Evolutionary conservation across 345 rosid genomes (phyloP), one percentile per base, ranked within the genome.

Genomic region (Crucihimalaya himalaica): DNA sequence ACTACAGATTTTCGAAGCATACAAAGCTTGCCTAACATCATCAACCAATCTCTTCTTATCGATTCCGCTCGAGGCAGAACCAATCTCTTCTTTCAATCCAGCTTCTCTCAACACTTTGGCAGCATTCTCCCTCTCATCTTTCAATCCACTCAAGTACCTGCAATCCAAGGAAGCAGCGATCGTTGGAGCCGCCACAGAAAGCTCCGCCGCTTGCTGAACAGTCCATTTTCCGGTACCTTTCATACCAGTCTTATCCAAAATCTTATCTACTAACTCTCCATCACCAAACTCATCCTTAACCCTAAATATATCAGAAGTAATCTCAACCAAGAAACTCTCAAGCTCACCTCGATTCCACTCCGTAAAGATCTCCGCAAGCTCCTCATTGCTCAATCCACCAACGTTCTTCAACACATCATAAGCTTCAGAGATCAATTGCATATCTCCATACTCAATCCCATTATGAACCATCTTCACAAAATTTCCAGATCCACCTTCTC

Each of bases 191-290:
- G 97, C 99, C 25, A 92, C 94, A n/a, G 97, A 92, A 23, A 94
- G 88, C 85, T 94, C 97, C 0, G 98, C 97, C 2, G 98, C 97
- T 72, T 92, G 97, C 80, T 94, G 98, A 9, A 94, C 97, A 0
- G 98, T 94, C 98, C 98, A 94, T 75, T 94, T 94, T 13, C 98
- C 98, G 0, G 98, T 91, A 13, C 98, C 98, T 76, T 93, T 93
- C 98, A 93, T 93, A 15, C 98, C 98, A 0, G 98, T 93, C 83
- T 93, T 94, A 66, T 94, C 98, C 67, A 94, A 40, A 74, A 94
- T 94, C 91, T 93, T 93, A 73, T 93, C 98, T 2, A 93, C 98
- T 77, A 93, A 82, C 64, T 83, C 86, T 9, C 89, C 97, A 55
- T 84, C 92, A 1, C 83, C 79, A 43, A 58, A 50, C 10, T 86